Percentiles rank a stretch among this genome's conserved stretches.
Evolutionary conservation across 2,329 filamentous ascomycete species (phyloP).

Genomic region (Parastagonospora avenae): DNA sequence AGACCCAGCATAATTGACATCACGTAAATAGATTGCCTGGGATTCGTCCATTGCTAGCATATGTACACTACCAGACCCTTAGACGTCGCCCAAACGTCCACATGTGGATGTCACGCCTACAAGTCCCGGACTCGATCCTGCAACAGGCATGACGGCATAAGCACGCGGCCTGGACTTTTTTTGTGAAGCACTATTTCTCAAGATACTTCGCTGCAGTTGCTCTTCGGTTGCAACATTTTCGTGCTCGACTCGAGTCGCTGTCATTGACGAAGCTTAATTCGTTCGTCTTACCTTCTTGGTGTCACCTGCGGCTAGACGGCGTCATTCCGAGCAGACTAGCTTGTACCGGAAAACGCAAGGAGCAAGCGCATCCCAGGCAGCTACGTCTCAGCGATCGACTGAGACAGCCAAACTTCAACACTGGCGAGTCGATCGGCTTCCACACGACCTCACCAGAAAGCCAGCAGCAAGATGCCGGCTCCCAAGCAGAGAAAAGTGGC

Average conservation of each 20-base stretch:
- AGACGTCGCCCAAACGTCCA: conserved; percentile 14
- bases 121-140: conserved; percentile 10
- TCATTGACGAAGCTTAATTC: not conserved
- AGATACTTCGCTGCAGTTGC: not conserved
- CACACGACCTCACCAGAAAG: conserved; percentile 13
- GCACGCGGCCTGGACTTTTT: conserved; percentile 17
- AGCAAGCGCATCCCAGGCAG: conserved; percentile 30
- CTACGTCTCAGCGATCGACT: conserved; percentile 24
- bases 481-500: conserved; percentile 93
- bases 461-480: conserved; percentile 61
- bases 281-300: conserved; percentile 9
- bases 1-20: conserved; percentile 28
- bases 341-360: conserved; percentile 26
- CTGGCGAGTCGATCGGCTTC: conserved; percentile 30
- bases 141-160: conserved; percentile 28
- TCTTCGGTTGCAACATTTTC: not conserved
- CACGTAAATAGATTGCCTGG: conserved; percentile 36
- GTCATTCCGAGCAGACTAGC: conserved; percentile 28
- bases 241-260: not conserved
- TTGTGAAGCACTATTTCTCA: conserved; percentile 10
- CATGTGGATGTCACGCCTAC: conserved; percentile 6
- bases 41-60: conserved; percentile 22
- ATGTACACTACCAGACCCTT: conserved; percentile 6
- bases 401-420: conserved; percentile 19
- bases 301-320: conserved; percentile 27